These are phyloP conservation scores for Neoboletus subvelutipes DNA, from an alignment of 768 basidiomycete genomes.

Conservation along the genomic window DNA sequence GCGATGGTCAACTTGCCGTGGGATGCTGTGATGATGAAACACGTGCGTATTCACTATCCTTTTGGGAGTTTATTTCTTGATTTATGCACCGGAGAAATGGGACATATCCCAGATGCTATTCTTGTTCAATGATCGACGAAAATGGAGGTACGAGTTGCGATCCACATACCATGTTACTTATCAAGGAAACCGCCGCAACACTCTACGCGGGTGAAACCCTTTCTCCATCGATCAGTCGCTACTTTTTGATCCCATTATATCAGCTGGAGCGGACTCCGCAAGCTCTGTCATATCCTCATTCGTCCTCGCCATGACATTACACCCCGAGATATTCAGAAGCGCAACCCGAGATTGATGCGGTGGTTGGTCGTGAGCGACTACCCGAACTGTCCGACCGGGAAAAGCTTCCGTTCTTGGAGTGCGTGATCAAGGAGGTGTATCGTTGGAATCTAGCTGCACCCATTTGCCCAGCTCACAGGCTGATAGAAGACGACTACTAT, in stretches of 20 bases:
- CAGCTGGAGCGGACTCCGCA: slow-evolving; percentile 4
- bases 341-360: not conserved
- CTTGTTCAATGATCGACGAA: slow-evolving; percentile 4
- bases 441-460: slow-evolving; percentile 15
- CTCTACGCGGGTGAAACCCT: no score
- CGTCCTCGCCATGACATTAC: slow-evolving; percentile 2
- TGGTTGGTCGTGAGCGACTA: not conserved
- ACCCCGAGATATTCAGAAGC: slow-evolving; percentile 1
- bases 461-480: slow-evolving; percentile 10
- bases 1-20: slow-evolving; percentile 6
- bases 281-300: slow-evolving; percentile 6
- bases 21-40: slow-evolving; percentile 4
- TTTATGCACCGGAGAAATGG: not conserved
- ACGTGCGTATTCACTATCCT: not conserved
- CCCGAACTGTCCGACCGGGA: slow-evolving; percentile 30
- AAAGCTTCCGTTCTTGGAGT: slow-evolving; percentile 42
- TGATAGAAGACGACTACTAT: slow-evolving; percentile 11
- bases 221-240: not conserved
- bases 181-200: slow-evolving; percentile 6
- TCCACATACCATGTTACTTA: not conserved
- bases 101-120: not conserved
- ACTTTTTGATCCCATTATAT: not conserved
- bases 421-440: slow-evolving; percentile 26
- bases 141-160: slow-evolving; percentile 2
- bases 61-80: not conserved